Conservation (phyloP, 768 basidiomycete genomes). For the Boletus rex-veris region DNA sequence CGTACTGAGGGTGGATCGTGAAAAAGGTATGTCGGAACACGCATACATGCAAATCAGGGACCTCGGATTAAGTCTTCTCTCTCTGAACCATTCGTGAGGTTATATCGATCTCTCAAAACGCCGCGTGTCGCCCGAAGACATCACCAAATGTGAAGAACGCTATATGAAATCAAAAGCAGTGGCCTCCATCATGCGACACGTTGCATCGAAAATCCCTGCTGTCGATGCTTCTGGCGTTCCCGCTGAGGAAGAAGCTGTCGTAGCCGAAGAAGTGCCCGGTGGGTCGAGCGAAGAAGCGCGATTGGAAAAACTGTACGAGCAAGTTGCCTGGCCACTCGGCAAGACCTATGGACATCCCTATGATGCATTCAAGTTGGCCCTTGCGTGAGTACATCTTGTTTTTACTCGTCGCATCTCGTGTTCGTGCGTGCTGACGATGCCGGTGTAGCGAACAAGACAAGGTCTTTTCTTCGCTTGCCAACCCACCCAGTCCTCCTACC, state of each 20-base stretch:
- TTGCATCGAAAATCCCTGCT: constrained; percentile 75
- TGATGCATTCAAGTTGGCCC: constrained; percentile 96
- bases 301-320: constrained; percentile 84
- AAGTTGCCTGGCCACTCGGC: constrained; percentile 90
- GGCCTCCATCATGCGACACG: constrained; percentile 88
- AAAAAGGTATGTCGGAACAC: constrained; percentile 68
- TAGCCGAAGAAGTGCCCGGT: constrained; percentile 21
- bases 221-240: constrained; percentile 27
- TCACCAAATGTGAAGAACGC: constrained; percentile 97
- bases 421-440: not conserved
- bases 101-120: constrained; percentile 99
- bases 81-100: constrained; percentile 42
- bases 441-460: constrained; percentile 60
- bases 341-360: constrained; percentile 92
- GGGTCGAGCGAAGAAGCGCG: constrained; percentile 68
- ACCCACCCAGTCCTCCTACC: constrained; percentile 54
- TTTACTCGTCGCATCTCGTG: not conserved
- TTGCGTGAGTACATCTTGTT: constrained; percentile 61
- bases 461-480: constrained; percentile 71
- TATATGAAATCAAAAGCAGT: constrained; percentile 98
- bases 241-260: constrained; percentile 24
- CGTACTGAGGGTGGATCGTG: constrained; percentile 96
- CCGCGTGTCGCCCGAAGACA: constrained; percentile 96
- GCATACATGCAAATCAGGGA: not conserved
- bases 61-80: not conserved